Base-by-base conservation (phyloP, 768 basidiomycete genomes). In the Tulasnella sp. region DNA sequence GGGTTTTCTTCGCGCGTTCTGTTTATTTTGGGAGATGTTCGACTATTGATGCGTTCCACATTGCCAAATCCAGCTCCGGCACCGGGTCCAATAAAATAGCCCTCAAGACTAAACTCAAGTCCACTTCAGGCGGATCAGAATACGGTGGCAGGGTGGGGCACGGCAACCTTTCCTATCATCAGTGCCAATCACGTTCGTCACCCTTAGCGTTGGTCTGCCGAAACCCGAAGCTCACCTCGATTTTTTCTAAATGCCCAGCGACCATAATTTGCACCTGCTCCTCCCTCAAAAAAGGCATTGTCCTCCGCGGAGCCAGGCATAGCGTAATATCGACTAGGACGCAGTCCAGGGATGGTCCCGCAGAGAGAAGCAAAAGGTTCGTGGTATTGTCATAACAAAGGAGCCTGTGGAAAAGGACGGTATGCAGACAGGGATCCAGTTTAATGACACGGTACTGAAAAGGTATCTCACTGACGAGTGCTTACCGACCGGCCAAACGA, bases 191-290 rank as follows among this genome's bases (percentile, higher is more conserved):
- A 40, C 18, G 46, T 35, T 61, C 23, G 57, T 57, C 15, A n/a
- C 18, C 10, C 42, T 51, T 32, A 23, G 40, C 10, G 2, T 46
- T 6, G 3, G 57, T 61, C 46, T 35, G 26, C 18, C 15, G 13
- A 16, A 29, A 32, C 29, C 5, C 26, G 32, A 32, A 15, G 69
- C 77, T 72, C 26, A 77, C 77, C 61, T 32, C 29, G 5, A 26
- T 23, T 26, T 72, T 26, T 29, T 77, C 77, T 7, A 77, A 67
- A 32, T 70, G 70, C 5, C 77, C 77, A n/a, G 72, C 69, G 0
- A 77, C 70, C 77, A 77, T 77, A 35, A 77, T 44, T 67, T 77
- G 77, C 39, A 42, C 26, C 29, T 77, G 77, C 13, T 77, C 77
- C 69, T 77, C 69, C 44, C 37, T 23, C 40, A 77, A 42, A 44